Percentiles rank a stretch among this genome's conserved stretches.
phyloP scores from a whole-genome alignment of 345 rosid species.

The Noccaea caerulescens region DNA sequence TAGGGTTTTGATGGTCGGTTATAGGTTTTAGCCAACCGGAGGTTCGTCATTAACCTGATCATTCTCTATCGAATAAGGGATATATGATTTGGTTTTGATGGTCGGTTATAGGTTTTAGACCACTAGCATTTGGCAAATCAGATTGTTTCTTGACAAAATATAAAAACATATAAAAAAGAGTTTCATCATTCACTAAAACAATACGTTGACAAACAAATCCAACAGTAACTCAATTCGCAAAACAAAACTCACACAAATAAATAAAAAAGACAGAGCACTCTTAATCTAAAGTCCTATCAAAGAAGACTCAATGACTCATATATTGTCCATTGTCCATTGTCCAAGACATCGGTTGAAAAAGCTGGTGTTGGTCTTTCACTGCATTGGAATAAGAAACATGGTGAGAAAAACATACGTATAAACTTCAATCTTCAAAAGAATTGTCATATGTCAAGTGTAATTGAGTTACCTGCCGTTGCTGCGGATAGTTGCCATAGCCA shows the following conservation, averaged over 20 bases:
- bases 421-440: neutral
- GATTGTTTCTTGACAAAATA: neutral
- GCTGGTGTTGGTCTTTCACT: slow-evolving; percentile 35
- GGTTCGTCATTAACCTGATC: no score
- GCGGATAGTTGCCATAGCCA: slow-evolving; percentile 84
- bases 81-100: no score
- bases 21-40: no score
- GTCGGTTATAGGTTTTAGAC: no score
- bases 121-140: neutral
- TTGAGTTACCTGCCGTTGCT: slow-evolving; percentile 38
- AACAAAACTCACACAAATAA: slow-evolving; percentile 13
- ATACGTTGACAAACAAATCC: neutral
- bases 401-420: neutral
- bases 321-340: slow-evolving; percentile 35
- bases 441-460: neutral
- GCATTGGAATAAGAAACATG: slow-evolving; percentile 23
- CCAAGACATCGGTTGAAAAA: slow-evolving; percentile 29
- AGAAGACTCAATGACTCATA: slow-evolving; percentile 28
- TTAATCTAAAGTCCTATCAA: slow-evolving; percentile 37
- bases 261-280: neutral
- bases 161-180: neutral
- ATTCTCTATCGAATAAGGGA: no score
- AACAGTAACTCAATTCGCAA: neutral
- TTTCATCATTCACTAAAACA: neutral
- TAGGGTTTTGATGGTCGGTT: no score